Evolutionary conservation across 306 rosid species (phyloP).

Genomic region (Hippophae gyantsensis): DNA sequence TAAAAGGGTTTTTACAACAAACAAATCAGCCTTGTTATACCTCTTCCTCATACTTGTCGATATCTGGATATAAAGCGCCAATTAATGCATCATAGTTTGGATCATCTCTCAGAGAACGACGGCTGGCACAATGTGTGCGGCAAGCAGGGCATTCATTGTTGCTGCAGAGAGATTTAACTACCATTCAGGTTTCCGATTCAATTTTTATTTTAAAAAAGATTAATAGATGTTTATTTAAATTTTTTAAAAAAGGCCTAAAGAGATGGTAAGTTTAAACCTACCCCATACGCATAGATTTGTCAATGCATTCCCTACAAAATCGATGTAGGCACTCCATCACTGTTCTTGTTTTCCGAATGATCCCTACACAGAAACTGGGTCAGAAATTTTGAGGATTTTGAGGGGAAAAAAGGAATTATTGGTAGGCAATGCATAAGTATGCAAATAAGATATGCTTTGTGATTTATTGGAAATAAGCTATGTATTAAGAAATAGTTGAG

Average conservation of each 20-base stretch:
- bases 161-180: constrained; percentile 27
- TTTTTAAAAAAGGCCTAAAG: not conserved
- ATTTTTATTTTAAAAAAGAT: too few relatives aligned
- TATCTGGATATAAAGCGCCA: constrained; percentile 64
- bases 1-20: not conserved
- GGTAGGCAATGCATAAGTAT: too few relatives aligned
- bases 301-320: constrained; percentile 84
- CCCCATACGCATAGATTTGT: constrained; percentile 87
- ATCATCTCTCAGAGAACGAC: constrained; percentile 80
- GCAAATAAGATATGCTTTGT: too few relatives aligned
- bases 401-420: too few relatives aligned
- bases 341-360: constrained; percentile 70
- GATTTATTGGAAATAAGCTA: too few relatives aligned
- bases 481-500: too few relatives aligned
- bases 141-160: constrained; percentile 88
- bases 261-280: constrained; percentile 14
- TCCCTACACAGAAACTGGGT: constrained; percentile 34
- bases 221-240: too few relatives aligned
- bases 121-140: constrained; percentile 84
- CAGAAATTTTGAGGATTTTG: too few relatives aligned
- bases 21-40: constrained; percentile 16
- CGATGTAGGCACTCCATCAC: constrained; percentile 92
- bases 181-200: not conserved
- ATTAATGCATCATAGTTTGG: constrained; percentile 69
- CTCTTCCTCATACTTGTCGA: constrained; percentile 71